Conservation (phyloP, 2,329 filamentous ascomycete species). For the Trichoderma simmonsii region DNA sequence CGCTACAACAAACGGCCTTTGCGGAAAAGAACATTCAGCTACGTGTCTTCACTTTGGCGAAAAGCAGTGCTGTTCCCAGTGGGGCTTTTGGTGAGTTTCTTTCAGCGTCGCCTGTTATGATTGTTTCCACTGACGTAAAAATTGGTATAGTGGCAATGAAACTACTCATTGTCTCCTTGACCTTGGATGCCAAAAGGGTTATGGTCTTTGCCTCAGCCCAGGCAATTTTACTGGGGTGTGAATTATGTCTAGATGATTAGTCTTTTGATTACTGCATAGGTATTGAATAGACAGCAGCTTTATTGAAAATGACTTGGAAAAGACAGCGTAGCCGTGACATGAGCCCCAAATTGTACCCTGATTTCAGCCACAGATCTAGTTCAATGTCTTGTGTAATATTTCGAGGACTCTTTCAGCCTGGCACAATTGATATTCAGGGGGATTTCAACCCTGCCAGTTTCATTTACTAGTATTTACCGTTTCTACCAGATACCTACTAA, state of each 20-base stretch:
- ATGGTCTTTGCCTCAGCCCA: conserved; percentile 30
- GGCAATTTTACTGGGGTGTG: neutral
- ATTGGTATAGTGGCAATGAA: conserved; percentile 27
- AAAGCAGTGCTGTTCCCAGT: conserved; percentile 37
- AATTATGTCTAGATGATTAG: neutral
- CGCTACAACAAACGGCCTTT: conserved; percentile 36
- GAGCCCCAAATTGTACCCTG: neutral
- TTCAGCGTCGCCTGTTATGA: neutral
- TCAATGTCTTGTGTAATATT: neutral
- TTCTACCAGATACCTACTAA: neutral
- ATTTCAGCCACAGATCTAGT: neutral
- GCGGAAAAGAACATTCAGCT: conserved; percentile 31
- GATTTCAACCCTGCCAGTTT: neutral
- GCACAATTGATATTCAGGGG: neutral
- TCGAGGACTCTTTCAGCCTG: neutral
- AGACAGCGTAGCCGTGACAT: neutral
- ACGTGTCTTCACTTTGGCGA: conserved; percentile 32
- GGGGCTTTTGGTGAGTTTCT: conserved; percentile 35
- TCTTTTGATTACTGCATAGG: neutral
- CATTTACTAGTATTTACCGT: neutral
- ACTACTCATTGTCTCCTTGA: conserved; percentile 28
- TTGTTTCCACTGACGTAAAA: neutral
- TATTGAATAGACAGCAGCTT: neutral
- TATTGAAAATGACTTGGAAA: neutral
- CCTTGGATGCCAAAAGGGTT: conserved; percentile 33